Evolutionary conservation across 257 asterid genomes (phyloP).

Genomic region (Nicotiana obtusifolia): DNA sequence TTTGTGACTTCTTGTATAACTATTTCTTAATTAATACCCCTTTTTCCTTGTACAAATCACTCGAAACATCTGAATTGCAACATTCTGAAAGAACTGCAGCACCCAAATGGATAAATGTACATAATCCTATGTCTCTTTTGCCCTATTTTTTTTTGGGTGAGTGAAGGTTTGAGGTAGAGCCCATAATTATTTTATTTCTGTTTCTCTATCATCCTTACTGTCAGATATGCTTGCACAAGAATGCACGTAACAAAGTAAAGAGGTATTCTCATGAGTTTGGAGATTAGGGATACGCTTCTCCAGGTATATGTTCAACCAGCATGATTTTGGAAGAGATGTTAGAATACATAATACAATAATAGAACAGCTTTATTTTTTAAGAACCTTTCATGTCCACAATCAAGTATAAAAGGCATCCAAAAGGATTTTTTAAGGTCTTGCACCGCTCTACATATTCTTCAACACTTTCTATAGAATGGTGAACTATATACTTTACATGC

Average conservation of each 20-base stretch:
- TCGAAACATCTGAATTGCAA: neutral
- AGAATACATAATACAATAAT: neutral
- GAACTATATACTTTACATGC: neutral
- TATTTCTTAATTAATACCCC: neutral
- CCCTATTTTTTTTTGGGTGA: neutral
- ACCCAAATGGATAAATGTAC: neutral
- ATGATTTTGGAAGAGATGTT: slow-evolving; percentile 2
- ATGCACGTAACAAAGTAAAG: neutral
- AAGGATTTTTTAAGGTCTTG: neutral
- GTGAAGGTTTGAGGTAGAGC: neutral
- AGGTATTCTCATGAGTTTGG: neutral
- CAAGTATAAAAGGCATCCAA: neutral
- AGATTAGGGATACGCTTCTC: neutral
- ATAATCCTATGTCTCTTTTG: neutral
- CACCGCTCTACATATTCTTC: neutral
- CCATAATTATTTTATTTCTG: neutral
- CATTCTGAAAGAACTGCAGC: neutral
- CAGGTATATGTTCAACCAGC: neutral
- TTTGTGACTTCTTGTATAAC: neutral
- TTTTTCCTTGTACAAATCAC: neutral
- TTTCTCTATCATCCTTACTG: neutral
- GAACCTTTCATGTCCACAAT: neutral
- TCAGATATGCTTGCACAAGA: neutral
- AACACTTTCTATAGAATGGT: neutral
- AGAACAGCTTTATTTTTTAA: neutral